Conservation (phyloP, 495 filamentous ascomycete species). For the Hypoxylon perforatum region DNA sequence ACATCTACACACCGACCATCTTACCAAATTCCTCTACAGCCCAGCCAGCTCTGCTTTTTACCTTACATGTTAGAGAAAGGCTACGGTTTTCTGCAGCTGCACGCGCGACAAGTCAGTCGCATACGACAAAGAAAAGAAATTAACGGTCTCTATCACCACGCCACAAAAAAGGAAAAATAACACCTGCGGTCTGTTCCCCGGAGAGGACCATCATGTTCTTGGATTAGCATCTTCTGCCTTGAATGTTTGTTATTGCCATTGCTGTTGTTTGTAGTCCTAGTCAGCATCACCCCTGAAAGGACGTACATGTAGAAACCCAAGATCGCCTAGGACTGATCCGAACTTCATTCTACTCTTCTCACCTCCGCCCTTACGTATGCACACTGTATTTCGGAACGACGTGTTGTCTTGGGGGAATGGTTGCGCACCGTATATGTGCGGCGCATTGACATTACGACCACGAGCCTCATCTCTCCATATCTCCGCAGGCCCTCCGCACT, state of each 20-base stretch:
- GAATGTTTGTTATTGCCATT: conserved; percentile 29
- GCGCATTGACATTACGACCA: conserved; percentile 16
- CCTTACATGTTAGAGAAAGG: not conserved
- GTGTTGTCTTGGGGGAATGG: conserved; percentile 7
- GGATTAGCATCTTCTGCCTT: conserved; percentile 16
- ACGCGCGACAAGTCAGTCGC: conserved; percentile 33
- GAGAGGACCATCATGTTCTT: conserved; percentile 6
- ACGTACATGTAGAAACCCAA: conserved; percentile 15
- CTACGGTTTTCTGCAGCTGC: conserved; percentile 33
- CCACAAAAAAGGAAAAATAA: conserved; percentile 18
- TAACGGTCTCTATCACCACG: conserved; percentile 29
- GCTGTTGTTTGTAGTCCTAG: conserved; percentile 36
- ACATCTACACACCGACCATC: conserved; percentile 2
- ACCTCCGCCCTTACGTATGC: conserved; percentile 22
- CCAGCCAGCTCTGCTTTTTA: not conserved
- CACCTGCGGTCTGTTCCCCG: conserved; percentile 3
- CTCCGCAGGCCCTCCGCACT: not conserved
- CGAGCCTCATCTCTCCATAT: conserved; percentile 4
- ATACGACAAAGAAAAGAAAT: conserved; percentile 27
- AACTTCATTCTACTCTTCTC: conserved; percentile 11
- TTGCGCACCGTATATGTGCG: conserved; percentile 11
- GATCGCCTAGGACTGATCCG: conserved; percentile 4
- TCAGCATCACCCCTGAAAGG: conserved; percentile 37
- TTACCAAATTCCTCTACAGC: not conserved
- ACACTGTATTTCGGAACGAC: conserved; percentile 11